Conservation (phyloP, 208 protist genomes). For the Zelonia costaricensis region DNA sequence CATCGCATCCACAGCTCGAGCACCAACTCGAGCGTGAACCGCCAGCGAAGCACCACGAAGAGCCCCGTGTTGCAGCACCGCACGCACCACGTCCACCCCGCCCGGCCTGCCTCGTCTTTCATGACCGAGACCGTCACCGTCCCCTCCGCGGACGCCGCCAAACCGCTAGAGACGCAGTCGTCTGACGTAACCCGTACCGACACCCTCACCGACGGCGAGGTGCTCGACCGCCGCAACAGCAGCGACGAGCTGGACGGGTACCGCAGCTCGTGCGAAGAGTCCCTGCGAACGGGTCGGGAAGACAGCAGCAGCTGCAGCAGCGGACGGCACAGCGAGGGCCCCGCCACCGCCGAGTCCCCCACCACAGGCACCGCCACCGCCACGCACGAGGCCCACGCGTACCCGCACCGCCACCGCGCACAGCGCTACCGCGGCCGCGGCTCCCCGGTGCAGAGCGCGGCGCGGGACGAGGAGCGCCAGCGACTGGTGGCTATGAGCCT, state of each 20-base stretch:
- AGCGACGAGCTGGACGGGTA: constrained; percentile 31
- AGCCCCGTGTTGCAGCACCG: too few species aligned
- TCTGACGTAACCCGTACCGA: too few species aligned
- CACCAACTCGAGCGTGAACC: background rate
- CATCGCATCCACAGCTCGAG: background rate
- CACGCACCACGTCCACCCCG: background rate
- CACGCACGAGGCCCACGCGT: too few species aligned
- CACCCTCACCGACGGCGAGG: too few species aligned
- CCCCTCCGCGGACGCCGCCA: too few species aligned
- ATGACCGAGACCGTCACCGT: background rate
- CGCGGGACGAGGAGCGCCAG: constrained; percentile 20
- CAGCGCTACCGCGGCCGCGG: background rate
- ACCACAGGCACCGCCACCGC: background rate
- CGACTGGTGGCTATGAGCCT: constrained; percentile 10
- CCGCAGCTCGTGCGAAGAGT: constrained; percentile 27
- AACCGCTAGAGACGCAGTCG: too few species aligned
- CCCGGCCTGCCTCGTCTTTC: background rate
- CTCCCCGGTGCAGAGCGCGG: constrained; percentile 4
- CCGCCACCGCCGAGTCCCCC: background rate
- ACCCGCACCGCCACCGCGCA: background rate
- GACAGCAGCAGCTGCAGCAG: constrained; percentile 15
- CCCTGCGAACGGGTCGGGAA: constrained; percentile 10
- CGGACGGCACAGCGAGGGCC: background rate
- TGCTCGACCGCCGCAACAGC: constrained; percentile 5
- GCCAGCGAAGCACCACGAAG: too few species aligned